Evolutionary conservation across 768 basidiomycete genomes (phyloP).

Genomic region (Ramaria sp.): DNA sequence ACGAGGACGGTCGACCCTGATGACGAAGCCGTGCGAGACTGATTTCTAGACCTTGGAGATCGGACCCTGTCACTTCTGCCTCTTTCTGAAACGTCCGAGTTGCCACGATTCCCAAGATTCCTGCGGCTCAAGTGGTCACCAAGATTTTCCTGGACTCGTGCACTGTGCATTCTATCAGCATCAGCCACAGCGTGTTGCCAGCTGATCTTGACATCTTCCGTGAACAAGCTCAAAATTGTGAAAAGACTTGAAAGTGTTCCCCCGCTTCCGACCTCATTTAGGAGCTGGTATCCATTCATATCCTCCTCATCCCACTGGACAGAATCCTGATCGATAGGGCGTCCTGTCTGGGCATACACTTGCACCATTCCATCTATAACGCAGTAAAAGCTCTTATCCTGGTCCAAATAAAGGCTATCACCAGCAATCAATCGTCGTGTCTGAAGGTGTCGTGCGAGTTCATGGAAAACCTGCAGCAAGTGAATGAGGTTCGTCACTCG

Average conservation of each 20-base stretch:
- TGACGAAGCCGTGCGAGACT: constrained; percentile 56
- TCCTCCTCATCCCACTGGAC: constrained; percentile 73
- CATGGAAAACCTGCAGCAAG: constrained; percentile 77
- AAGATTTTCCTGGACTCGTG: not conserved
- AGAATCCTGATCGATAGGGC: constrained; percentile 34
- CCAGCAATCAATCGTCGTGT: constrained; percentile 93
- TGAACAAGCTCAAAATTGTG: constrained; percentile 94
- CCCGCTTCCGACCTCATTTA: constrained; percentile 93
- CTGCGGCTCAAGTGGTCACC: not conserved
- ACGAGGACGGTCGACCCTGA: constrained; percentile 61
- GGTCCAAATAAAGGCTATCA: constrained; percentile 82
- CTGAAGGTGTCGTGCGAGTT: constrained; percentile 91
- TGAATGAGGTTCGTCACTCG: not conserved
- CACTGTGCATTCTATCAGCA: not conserved
- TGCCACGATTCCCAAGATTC: constrained; percentile 9
- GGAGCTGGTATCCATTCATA: constrained; percentile 90
- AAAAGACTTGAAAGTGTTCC: constrained; percentile 94
- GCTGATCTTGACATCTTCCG: constrained; percentile 83
- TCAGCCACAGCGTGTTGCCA: constrained; percentile 55
- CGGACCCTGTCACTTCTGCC: not conserved
- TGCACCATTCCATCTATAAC: constrained; percentile 97
- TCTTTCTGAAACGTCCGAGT: constrained; percentile 51
- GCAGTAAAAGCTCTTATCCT: constrained; percentile 94
- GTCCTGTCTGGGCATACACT: constrained; percentile 70
- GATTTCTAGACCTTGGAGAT: constrained; percentile 20